Base-by-base conservation (phyloP, 257 asterid species). In the Nicotiana tomentosiformis region DNA sequence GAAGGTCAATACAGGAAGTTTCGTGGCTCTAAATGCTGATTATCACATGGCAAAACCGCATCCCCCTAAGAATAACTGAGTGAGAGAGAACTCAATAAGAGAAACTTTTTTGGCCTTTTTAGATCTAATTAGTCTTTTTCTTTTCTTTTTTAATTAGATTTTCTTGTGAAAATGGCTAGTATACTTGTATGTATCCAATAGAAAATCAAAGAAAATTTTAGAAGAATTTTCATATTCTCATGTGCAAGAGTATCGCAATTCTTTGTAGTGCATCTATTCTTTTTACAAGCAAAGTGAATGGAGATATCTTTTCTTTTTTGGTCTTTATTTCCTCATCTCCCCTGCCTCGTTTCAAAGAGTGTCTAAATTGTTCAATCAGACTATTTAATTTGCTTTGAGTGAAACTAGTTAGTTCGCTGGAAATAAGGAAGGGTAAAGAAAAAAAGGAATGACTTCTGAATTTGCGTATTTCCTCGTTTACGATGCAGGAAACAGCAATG, bases 61-160 rank as follows among this genome's bases (percentile, higher is more conserved):
- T 46, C 97, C 97, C 33, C 96, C 97, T 49, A 88, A 80, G 88
- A 91, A 92, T 83, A 92, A 92, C 84, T 90, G 89, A 92, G 17
- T 23, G 49, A 77, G 3, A 1, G 65, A 30, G 0, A 9, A 66
- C 26, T 23, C 35, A 33, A 32, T 32, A 32, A 55, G 39, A 58
- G 72, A 77, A 62, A 35, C 14, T 29, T 7, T 8, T 8, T 26
- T 53, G 74, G 49, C 23, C 26, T 3, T 49, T 30, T 2, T 32
- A 43, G 53, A 53, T 66, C 15, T 39, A 10, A 29, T 43, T 76
- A 77, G 69, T 35, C 39, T 65, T 56, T 64, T 32, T 3, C 35
- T 3, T 32, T 32, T 32, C 5, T 32, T 32, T 32, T 32, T 32
- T 26, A 35, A 49, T 53, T 58, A 67, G 83, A 51, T 35, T 77